These are phyloP conservation scores for Camillea tinctor DNA, from an alignment of 2,329 filamentous ascomycete genomes.

Conservation along the genomic window DNA sequence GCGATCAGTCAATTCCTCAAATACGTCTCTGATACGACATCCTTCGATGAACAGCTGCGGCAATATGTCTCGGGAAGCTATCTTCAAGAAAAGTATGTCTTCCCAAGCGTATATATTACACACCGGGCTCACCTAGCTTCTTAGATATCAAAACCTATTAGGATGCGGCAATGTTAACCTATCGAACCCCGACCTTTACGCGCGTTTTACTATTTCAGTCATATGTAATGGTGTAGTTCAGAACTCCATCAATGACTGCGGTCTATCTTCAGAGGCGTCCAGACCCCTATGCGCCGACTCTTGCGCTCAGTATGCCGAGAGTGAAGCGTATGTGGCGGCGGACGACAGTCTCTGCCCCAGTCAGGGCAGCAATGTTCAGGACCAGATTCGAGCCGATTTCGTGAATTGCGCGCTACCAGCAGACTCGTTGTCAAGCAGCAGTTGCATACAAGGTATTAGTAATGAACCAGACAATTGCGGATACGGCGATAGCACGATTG, in stretches of 20 bases:
- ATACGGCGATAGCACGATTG: conserved; percentile 67
- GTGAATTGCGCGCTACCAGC: conserved; percentile 82
- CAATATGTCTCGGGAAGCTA: conserved; percentile 74
- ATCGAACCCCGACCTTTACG: conserved; percentile 78
- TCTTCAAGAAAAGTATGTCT: conserved; percentile 71
- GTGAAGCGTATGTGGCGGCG: conserved; percentile 80
- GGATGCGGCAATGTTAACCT: conserved; percentile 79
- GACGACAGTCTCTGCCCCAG: conserved; percentile 71
- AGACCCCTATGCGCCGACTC: conserved; percentile 83
- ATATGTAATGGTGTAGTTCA: conserved; percentile 94
- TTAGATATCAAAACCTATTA: conserved; percentile 76
- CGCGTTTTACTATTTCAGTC: conserved; percentile 87
- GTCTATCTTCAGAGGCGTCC: conserved; percentile 61
- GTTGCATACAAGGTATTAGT: conserved; percentile 70
- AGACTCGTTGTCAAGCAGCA: conserved; percentile 68
- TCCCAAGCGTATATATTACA: background rate
- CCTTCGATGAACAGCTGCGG: conserved; percentile 75
- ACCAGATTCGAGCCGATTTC: conserved; percentile 88
- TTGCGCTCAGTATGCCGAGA: conserved; percentile 83
- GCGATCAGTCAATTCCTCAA: conserved; percentile 74
- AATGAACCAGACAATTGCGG: conserved; percentile 91
- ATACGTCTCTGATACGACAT: conserved; percentile 70
- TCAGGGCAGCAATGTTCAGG: conserved; percentile 62
- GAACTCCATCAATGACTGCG: conserved; percentile 73
- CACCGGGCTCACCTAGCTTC: conserved; percentile 6